phyloP scores from a whole-genome alignment of 371 early-diverging fungal genomes.

The Rhizopus arrhizus region DNA sequence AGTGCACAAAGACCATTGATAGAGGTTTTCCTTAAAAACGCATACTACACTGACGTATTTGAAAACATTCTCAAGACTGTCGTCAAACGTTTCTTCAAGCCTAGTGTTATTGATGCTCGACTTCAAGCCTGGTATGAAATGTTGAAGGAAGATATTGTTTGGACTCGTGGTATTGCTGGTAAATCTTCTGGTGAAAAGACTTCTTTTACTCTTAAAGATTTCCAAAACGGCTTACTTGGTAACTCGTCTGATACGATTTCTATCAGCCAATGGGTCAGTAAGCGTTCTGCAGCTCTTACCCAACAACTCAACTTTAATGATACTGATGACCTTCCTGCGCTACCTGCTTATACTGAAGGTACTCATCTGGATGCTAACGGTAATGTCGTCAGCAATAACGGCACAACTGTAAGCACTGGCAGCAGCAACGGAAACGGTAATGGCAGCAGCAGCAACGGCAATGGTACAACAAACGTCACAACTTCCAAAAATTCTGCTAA shows the following conservation, averaged over 20 bases:
- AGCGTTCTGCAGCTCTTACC: constrained; percentile 34
- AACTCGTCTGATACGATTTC: constrained; percentile 25
- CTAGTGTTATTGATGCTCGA: constrained; percentile 48
- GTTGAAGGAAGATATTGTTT: constrained; percentile 56
- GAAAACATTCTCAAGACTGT: constrained; percentile 53
- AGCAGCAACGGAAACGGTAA: neutral
- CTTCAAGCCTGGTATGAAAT: constrained; percentile 52
- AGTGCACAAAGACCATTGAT: constrained; percentile 40
- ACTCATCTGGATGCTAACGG: constrained; percentile 34
- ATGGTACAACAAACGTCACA: neutral
- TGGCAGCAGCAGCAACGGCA: neutral
- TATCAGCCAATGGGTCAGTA: constrained; percentile 38
- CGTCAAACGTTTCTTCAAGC: constrained; percentile 60
- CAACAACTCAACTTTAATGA: constrained; percentile 40
- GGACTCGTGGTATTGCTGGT: constrained; percentile 48
- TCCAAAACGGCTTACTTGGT: constrained; percentile 41
- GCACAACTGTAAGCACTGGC: constrained; percentile 6
- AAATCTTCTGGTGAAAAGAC: constrained; percentile 48
- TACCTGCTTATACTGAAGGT: constrained; percentile 39
- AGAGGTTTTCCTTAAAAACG: constrained; percentile 45
- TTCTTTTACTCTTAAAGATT: constrained; percentile 44
- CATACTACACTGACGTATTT: constrained; percentile 49
- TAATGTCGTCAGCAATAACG: constrained; percentile 18
- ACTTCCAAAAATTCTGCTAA: neutral
- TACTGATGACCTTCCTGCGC: constrained; percentile 44